These are phyloP conservation scores for Amanita polypyramis DNA, from an alignment of 768 basidiomycete genomes.

Conservation along the genomic window DNA sequence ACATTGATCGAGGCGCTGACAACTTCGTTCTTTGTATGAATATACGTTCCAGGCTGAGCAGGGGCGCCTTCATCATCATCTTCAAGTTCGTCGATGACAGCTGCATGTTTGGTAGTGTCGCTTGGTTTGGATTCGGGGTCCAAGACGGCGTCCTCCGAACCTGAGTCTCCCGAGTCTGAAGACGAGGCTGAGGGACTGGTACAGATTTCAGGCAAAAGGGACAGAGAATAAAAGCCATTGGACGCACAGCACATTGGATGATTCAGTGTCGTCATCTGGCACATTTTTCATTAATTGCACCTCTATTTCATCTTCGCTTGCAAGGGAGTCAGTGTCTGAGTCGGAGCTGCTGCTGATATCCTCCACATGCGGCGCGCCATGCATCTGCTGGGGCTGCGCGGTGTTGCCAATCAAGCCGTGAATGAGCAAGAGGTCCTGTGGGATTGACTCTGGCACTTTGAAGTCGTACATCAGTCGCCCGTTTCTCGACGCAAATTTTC, in stretches of 20 bases:
- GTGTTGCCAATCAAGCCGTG: constrained; percentile 44
- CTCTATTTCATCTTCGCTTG: constrained; percentile 68
- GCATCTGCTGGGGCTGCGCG: constrained; percentile 9
- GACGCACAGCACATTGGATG: constrained; percentile 14
- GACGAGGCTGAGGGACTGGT: constrained; percentile 23
- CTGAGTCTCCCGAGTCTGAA: constrained; percentile 27
- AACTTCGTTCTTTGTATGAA: constrained; percentile 65
- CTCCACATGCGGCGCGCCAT: constrained; percentile 17
- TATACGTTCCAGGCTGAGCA: constrained; percentile 29
- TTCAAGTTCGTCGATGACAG: constrained; percentile 28
- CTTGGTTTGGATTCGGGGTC: constrained; percentile 11
- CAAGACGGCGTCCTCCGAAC: constrained; percentile 14
- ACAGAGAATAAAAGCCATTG: constrained; percentile 9
- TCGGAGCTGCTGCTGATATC: constrained; percentile 37
- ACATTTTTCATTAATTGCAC: constrained; percentile 34
- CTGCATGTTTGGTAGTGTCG: constrained; percentile 9
- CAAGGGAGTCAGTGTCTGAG: constrained; percentile 30
- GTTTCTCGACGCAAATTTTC: constrained; percentile 13
- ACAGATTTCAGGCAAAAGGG: constrained; percentile 4
- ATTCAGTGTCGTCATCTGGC: constrained; percentile 26
- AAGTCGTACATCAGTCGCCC: constrained; percentile 24
- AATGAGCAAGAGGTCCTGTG: constrained; percentile 71
- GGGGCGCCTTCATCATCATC: constrained; percentile 46
- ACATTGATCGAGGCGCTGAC: constrained; percentile 44
- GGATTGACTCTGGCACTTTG: constrained; percentile 47